A percentile compares a stretch with the other conserved stretches of the same genome.
Conservation (phyloP, 257 asterid species). For the Catharanthus roseus region DNA sequence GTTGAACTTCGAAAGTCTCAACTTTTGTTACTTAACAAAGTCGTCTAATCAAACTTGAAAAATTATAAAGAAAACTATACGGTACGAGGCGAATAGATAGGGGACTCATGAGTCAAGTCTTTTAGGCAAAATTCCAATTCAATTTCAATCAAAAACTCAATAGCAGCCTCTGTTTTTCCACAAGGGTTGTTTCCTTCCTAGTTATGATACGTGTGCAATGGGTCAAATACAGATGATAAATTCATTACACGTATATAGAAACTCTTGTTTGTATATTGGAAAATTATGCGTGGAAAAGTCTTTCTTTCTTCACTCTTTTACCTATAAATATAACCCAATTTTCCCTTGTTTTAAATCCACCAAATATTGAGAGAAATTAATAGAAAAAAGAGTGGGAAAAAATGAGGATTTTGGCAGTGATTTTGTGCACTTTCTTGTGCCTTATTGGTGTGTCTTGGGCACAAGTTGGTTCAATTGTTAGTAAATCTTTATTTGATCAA, state of each 20-base stretch:
- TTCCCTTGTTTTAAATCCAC: not conserved
- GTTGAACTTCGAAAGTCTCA: too few species aligned
- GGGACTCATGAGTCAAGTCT: not conserved
- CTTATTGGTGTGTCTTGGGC: constrained; percentile 10
- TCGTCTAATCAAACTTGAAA: too few species aligned
- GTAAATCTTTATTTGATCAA: constrained; percentile 16
- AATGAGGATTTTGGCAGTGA: constrained; percentile 15
- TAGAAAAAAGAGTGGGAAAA: not conserved
- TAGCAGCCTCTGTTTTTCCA: not conserved
- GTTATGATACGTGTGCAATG: not conserved
- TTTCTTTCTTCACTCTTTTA: not conserved
- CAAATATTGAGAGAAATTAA: not conserved
- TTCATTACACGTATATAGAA: not conserved
- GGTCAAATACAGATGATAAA: not conserved
- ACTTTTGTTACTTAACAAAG: too few species aligned
- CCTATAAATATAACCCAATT: constrained; percentile 11
- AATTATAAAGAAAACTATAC: not conserved
- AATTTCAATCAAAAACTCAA: too few species aligned
- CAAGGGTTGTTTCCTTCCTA: not conserved
- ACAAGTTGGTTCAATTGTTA: constrained; percentile 24
- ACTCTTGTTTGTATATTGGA: not conserved
- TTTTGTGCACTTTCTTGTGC: constrained; percentile 8
- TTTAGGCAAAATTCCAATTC: not conserved
- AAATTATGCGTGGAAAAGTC: constrained; percentile 12
- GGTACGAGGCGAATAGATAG: too few species aligned